phyloP scores from a whole-genome alignment of 2,329 filamentous ascomycete genomes.

The Epichloe typhina region DNA sequence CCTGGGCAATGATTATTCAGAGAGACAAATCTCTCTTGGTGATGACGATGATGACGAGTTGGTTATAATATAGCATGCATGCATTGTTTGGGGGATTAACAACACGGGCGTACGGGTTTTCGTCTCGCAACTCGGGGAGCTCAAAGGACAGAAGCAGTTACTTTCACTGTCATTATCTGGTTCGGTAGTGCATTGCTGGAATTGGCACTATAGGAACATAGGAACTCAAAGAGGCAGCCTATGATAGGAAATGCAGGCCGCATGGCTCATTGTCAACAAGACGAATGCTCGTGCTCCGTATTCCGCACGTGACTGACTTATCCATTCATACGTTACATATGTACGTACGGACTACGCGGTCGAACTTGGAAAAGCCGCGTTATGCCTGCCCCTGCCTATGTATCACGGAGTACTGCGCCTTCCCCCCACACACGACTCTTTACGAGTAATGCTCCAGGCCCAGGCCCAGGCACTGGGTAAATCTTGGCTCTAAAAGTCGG shows the following conservation, averaged over 20 bases:
- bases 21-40: slow-evolving; percentile 22
- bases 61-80: slow-evolving; percentile 28
- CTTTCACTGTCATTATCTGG: not conserved
- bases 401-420: too few species aligned
- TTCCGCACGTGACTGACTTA: too few species aligned
- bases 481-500: too few species aligned
- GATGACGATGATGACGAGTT: slow-evolving; percentile 40
- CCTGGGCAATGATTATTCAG: slow-evolving; percentile 38
- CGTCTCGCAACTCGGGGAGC: not conserved
- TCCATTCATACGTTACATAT: too few species aligned
- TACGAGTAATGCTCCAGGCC: not conserved
- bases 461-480: not conserved
- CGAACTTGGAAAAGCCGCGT: too few species aligned
- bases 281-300: too few species aligned
- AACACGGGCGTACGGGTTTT: not conserved
- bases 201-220: not conserved
- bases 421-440: too few species aligned
- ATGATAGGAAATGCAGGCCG: not conserved
- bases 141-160: not conserved
- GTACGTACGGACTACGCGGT: too few species aligned
- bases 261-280: not conserved
- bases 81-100: not conserved
- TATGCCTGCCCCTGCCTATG: too few species aligned
- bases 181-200: not conserved
- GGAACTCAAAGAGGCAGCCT: not conserved